Base-by-base conservation (phyloP, 2,329 filamentous ascomycete species). In the Bisporella sp. region DNA sequence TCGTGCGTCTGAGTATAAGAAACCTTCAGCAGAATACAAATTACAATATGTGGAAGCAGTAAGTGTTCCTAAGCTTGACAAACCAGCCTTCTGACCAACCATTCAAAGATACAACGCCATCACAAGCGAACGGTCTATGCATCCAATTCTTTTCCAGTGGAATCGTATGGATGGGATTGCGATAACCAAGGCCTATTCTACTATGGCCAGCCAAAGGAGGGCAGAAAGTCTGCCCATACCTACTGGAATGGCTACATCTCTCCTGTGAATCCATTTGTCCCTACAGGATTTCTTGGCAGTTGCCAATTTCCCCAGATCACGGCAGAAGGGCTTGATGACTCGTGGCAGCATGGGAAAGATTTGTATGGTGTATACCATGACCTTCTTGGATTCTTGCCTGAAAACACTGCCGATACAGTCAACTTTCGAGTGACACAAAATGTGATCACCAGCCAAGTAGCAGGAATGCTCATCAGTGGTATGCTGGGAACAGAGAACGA, bases 221-320 rank as follows among this genome's bases (percentile, higher is more conserved):
- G 72, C 2, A 76, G 77, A 30, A 57, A 63, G 7, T 73, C 79
- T 1, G 76, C 80, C 1, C 67, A 71, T 41, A 77, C 78, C 1
- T 88, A 84, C 69, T 89, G 86, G 82, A 71, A 76, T 49, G 76
- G 81, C 1, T 82, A 79, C 63, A 76, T 73, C 9, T 81, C 78
- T 4, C 60, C 76, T 0, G 70, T 76, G 13, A 92, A 91, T 62
- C 85, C 87, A 0, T 85, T 89, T 60, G 64, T 73, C 3, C 77
- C 81, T 0, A 63, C 73, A 1, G 87, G 86, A 3, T 90, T 86
- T 72, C 76, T 81, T 40, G 86, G 87, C 2, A 82, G 79, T 9
- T 93, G 89, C 59, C 82, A 86, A 58, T 93, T 92, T 64, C 89
- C 88, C 0, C 89, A 93, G 65, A 87, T 93, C 60, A 90, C 87